A percentile compares a stretch with the other conserved stretches of the same genome.
These are phyloP conservation scores for Microdochium bolleyi DNA, from an alignment of 2,329 filamentous ascomycete species.

Conservation along the genomic window DNA sequence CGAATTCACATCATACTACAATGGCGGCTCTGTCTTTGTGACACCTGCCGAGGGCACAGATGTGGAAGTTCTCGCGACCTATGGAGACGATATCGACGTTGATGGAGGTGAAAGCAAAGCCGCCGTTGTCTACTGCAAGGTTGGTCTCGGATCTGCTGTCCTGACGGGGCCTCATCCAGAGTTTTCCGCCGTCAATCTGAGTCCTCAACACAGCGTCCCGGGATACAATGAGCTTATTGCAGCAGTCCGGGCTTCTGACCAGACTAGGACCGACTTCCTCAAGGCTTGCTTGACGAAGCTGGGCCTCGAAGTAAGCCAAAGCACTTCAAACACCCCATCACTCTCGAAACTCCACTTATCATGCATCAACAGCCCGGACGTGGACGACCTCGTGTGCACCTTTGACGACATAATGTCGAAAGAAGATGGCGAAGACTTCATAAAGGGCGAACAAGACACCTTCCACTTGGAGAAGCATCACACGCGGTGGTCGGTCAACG, in stretches of 20 bases:
- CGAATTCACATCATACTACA: conserved; percentile 75
- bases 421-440: conserved; percentile 60
- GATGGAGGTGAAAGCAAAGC: conserved; percentile 66
- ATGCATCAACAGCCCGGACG: conserved; percentile 53
- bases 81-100: conserved; percentile 66
- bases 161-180: conserved; percentile 90
- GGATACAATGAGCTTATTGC: conserved; percentile 65
- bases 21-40: conserved; percentile 90
- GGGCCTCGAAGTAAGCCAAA: conserved; percentile 68
- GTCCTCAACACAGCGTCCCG: conserved; percentile 56
- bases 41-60: conserved; percentile 59
- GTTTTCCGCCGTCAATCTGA: conserved; percentile 77
- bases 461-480: conserved; percentile 68
- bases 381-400: conserved; percentile 58
- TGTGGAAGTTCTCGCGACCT: conserved; percentile 77
- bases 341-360: conserved; percentile 81
- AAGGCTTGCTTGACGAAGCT: conserved; percentile 74
- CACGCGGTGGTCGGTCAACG: conserved; percentile 49
- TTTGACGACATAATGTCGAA: conserved; percentile 61
- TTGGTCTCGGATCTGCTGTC: conserved; percentile 72
- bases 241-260: conserved; percentile 60
- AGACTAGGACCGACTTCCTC: conserved; percentile 63
- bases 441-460: conserved; percentile 74
- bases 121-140: conserved; percentile 74
- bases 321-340: conserved; percentile 62